These are phyloP conservation scores for Colletotrichum tanaceti DNA, from an alignment of 2,329 filamentous ascomycete genomes.

Conservation along the genomic window DNA sequence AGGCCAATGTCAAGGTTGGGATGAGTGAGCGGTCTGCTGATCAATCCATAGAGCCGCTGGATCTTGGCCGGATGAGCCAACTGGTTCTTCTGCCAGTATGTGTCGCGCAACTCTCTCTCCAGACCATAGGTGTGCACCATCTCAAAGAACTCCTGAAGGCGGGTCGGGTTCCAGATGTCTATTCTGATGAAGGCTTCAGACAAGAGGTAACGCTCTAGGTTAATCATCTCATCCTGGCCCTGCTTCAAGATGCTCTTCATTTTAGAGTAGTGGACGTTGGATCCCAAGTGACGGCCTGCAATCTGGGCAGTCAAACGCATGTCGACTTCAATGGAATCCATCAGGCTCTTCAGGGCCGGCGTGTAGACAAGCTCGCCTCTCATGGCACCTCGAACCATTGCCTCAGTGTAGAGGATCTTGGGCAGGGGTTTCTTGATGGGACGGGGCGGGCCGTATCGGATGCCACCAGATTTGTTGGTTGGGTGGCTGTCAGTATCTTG, in stretches of 20 bases:
- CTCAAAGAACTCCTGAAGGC: constrained; percentile 27
- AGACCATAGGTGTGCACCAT: constrained; percentile 10
- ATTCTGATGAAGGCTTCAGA: constrained; percentile 28
- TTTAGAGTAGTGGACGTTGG: constrained; percentile 7
- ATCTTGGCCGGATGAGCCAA: background rate
- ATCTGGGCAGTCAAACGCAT: constrained; percentile 2
- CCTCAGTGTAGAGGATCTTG: constrained; percentile 7
- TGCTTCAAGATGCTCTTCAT: constrained; percentile 25
- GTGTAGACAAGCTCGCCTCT: constrained; percentile 26
- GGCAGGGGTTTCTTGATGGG: background rate
- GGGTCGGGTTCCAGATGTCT: constrained; percentile 14
- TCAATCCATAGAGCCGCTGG: constrained; percentile 3
- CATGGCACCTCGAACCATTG: constrained; percentile 6
- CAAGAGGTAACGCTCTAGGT: constrained; percentile 19
- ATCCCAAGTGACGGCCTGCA: constrained; percentile 3
- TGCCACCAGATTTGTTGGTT: background rate
- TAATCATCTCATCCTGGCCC: constrained; percentile 6
- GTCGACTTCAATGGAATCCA: constrained; percentile 2
- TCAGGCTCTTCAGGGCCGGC: constrained; percentile 1
- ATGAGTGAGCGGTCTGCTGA: background rate
- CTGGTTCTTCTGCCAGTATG: constrained; percentile 32
- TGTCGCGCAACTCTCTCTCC: constrained; percentile 25
- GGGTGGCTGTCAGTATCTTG: background rate
- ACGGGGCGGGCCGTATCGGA: background rate
- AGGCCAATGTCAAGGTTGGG: background rate